Conservation (phyloP, 2,329 filamentous ascomycete species). For the Exophiala alcalophila region DNA sequence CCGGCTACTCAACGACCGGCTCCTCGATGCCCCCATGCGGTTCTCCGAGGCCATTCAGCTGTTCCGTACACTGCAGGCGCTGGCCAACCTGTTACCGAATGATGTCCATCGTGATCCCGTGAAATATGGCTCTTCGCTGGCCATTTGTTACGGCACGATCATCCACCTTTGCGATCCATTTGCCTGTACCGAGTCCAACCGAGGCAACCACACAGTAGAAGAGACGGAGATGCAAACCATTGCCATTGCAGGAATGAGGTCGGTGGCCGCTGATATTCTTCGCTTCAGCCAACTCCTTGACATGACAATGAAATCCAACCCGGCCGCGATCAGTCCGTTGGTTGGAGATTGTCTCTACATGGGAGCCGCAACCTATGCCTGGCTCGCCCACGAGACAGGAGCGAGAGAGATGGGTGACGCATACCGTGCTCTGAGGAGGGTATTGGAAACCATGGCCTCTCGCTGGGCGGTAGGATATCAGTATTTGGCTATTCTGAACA, state of each 20-base stretch:
- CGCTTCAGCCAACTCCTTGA: conserved; percentile 22
- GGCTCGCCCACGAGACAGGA: conserved; percentile 36
- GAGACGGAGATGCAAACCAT: conserved; percentile 38
- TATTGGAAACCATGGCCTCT: conserved; percentile 22
- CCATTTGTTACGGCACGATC: conserved; percentile 35
- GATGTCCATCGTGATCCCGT: conserved; percentile 31
- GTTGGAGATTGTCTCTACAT: conserved; percentile 37
- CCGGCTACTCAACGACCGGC: conserved; percentile 33
- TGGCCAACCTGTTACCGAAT: conserved; percentile 32
- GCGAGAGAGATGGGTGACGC: conserved; percentile 24
- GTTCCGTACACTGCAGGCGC: conserved; percentile 34
- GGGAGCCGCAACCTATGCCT: conserved; percentile 36
- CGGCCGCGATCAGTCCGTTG: conserved; percentile 27
- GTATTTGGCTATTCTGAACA: conserved; percentile 30
- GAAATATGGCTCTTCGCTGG: conserved; percentile 34
- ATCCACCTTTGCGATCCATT: conserved; percentile 37
- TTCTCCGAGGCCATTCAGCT: conserved; percentile 38
- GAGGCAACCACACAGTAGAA: conserved; percentile 32
- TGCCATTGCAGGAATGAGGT: conserved; percentile 30
- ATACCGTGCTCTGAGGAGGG: conserved; percentile 21
- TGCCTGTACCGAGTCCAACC: conserved; percentile 33
- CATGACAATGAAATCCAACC: conserved; percentile 17
- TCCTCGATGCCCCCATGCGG: conserved; percentile 32
- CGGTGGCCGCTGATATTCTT: conserved; percentile 24
- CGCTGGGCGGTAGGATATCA: conserved; percentile 30